Conservation (phyloP, 208 protist genomes). For the Leptomonas pyrrhocoris region DNA sequence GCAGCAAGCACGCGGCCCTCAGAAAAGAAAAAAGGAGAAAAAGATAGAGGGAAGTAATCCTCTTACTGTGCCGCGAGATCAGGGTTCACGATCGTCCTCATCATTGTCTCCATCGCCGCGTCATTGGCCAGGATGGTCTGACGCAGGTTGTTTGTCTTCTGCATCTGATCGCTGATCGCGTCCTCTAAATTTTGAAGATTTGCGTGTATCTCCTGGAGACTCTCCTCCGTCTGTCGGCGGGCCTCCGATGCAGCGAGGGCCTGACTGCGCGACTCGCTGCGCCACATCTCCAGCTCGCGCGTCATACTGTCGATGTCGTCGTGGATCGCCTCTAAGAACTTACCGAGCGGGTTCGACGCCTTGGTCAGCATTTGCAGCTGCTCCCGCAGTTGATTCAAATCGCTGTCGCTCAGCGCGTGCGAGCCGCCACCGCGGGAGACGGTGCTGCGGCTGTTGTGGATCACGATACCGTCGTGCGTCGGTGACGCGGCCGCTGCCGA, state of each 20-base stretch:
- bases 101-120: conserved; percentile 76
- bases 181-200: conserved; percentile 87
- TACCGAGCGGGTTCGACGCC: conserved; percentile 87
- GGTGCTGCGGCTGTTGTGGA: conserved; percentile 53
- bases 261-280: conserved; percentile 83
- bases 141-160: conserved; percentile 85
- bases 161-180: conserved; percentile 85
- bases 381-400: conserved; percentile 82
- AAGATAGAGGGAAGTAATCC: not conserved
- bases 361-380: conserved; percentile 91
- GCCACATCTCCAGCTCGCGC: conserved; percentile 90
- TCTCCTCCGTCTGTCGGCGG: conserved; percentile 80
- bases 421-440: conserved; percentile 34
- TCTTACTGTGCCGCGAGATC: conserved; percentile 45
- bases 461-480: conserved; percentile 66
- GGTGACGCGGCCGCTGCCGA: conserved; percentile 20
- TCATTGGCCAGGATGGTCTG: conserved; percentile 84
- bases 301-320: conserved; percentile 92
- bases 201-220: conserved; percentile 78
- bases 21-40: not conserved
- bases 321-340: conserved; percentile 85
- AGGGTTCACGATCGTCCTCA: conserved; percentile 82
- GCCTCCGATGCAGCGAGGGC: conserved; percentile 79
- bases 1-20: not conserved
- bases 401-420: conserved; percentile 62